Conservation (phyloP, 2,329 filamentous ascomycete genomes). For the Ceratocystis albifundus region DNA sequence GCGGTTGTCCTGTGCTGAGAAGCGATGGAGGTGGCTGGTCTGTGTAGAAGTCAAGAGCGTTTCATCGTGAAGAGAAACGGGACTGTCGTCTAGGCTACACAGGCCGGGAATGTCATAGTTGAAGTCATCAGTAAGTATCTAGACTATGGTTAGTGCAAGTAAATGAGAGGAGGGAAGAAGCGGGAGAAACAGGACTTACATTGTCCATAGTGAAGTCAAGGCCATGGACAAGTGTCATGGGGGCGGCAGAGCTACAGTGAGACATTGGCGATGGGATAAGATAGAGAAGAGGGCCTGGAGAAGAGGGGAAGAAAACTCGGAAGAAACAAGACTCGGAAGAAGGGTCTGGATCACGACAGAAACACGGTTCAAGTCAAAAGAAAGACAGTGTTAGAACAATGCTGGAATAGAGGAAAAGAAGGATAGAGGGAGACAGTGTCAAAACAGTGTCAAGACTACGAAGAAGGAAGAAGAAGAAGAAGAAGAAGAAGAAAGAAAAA, state of each 20-base stretch:
- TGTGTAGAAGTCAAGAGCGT: background rate
- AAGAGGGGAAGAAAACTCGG: background rate
- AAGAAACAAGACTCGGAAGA: background rate
- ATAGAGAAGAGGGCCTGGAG: background rate
- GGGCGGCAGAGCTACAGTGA: background rate
- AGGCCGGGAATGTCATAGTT: constrained; percentile 24
- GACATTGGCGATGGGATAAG: background rate
- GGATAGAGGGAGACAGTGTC: background rate
- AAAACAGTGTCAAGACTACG: background rate
- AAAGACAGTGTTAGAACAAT: background rate
- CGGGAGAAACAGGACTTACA: background rate
- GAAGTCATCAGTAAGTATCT: constrained; percentile 23
- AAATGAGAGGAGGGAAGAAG: background rate
- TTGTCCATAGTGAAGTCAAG: constrained; percentile 2
- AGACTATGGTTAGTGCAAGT: background rate
- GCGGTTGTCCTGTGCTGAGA: background rate
- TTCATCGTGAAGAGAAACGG: constrained; percentile 27
- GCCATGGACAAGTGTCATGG: background rate
- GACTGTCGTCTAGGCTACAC: constrained; percentile 24
- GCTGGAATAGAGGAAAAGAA: background rate
- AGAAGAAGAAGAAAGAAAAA: background rate
- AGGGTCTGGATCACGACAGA: background rate
- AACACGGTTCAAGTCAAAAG: background rate
- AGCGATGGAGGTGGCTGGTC: background rate
- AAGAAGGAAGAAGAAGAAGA: background rate